These are phyloP conservation scores for Selaginella moellendorffii DNA, from an alignment of 75 land plant species.

Conservation along the genomic window DNA sequence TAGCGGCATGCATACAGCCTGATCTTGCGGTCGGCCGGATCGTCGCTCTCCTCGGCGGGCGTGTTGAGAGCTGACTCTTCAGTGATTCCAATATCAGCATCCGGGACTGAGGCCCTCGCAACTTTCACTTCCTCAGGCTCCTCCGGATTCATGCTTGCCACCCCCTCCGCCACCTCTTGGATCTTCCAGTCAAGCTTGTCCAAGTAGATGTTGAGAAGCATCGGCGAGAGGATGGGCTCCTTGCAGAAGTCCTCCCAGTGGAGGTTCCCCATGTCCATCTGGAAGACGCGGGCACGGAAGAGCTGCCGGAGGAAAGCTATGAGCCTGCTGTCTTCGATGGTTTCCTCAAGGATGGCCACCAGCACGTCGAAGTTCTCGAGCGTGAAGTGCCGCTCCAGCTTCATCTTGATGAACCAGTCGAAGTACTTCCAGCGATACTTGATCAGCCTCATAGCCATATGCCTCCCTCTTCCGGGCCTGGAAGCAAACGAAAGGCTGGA, in stretches of 20 bases:
- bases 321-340: not conserved
- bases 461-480: conserved; percentile 2
- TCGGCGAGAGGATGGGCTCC: conserved; percentile 3
- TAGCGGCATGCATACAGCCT: conserved; percentile 3
- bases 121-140: conserved; percentile 1
- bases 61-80: not conserved
- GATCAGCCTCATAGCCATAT: not conserved
- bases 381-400: not conserved
- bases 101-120: not conserved
- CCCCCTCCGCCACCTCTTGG: not conserved
- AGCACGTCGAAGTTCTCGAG: not conserved
- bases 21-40: not conserved
- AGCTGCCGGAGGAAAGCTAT: conserved; percentile 1
- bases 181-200: conserved; percentile 7
- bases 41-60: not conserved
- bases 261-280: conserved; percentile 4
- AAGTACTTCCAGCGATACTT: not conserved
- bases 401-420: not conserved
- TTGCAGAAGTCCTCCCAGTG: conserved; percentile 1
- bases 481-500: not conserved
- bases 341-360: not conserved
- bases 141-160: not conserved
- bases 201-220: conserved; percentile 2
- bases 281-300: not conserved
- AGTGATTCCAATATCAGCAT: not conserved